Base-by-base conservation (phyloP, 805 yeast species). In the Saccharomycopsis sp. region DNA sequence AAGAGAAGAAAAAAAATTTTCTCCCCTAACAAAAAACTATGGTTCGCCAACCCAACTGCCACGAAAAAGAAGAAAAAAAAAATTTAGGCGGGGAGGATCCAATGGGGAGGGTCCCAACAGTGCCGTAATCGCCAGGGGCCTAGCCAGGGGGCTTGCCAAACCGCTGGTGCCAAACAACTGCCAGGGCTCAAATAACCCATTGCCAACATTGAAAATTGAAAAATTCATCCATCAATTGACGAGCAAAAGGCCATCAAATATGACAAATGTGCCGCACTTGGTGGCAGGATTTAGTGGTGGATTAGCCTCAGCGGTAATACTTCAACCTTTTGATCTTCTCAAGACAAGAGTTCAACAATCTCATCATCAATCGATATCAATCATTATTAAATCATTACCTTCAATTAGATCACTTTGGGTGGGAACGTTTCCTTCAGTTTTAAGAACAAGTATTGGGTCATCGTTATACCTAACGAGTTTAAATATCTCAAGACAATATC, bases 241-340 rank as follows among this genome's bases (percentile, higher is more conserved):
- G 13, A 26, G 11, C 29, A 26, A n/a, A n/a, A n/a, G n/a, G n/a
- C n/a, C n/a, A n/a, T n/a, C n/a, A n/a, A n/a, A n/a, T n/a, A 27
- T 13, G 13, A 13, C 29, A 27, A 13, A 27, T 13, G 17, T 62
- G 17, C 50, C 95, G 6, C 90, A 86, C 59, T 70, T 93, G 39
- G 67, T 78, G 1, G 89, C 96, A 1, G 98, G 98, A 0, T 79
- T 93, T 44, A 56, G 88, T 9, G 99, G 97, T 23, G 99, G 94
- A 60, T 71, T 93, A 48, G 88, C 85, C 2, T 81, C 93, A 19
- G 83, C 94, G 53, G 61, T 90, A 4, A 79, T 85, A 24, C 93
- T 93, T 55, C 98, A 93, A 9, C 99, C 99, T 3, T 79, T 90
- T 23, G 99, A 93, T 59, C 97, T 93, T 7, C 64, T 93, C 45